A percentile compares a stretch with the other conserved stretches of the same genome.
Evolutionary conservation across 768 basidiomycete genomes (phyloP).

Genomic region (Rickenella mellea): DNA sequence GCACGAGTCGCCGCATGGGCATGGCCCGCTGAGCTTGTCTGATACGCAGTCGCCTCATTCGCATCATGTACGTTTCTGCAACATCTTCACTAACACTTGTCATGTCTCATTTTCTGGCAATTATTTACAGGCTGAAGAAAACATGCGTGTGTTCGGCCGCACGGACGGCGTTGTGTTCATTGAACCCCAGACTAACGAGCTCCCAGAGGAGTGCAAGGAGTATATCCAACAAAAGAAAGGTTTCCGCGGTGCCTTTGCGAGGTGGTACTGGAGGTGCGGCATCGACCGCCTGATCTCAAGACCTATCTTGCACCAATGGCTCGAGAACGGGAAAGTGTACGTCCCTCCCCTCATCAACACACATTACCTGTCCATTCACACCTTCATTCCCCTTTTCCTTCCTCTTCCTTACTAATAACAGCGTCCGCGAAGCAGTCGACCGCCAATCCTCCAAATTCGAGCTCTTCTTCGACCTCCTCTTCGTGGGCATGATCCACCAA

Average conservation of each 20-base stretch:
- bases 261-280: constrained; percentile 8
- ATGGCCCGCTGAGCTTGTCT: no score
- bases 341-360: no score
- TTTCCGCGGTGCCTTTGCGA: constrained; percentile 4
- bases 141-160: constrained; percentile 9
- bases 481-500: constrained; percentile 23
- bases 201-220: constrained; percentile 6
- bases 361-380: no score
- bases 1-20: no score
- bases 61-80: no score
- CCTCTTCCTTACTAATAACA: background rate
- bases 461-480: constrained; percentile 25
- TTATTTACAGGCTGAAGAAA: constrained; percentile 8
- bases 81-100: no score
- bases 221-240: constrained; percentile 5
- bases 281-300: constrained; percentile 11
- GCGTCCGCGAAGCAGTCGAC: constrained; percentile 9
- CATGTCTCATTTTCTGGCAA: no score
- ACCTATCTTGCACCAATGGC: constrained; percentile 11
- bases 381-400: background rate
- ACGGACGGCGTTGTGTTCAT: constrained; percentile 12
- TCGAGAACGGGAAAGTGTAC: constrained; percentile 9
- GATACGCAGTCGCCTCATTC: no score
- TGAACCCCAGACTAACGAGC: constrained; percentile 4
- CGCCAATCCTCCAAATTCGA: constrained; percentile 17